Evolutionary conservation across 2,329 filamentous ascomycete species (phyloP).

Genomic region (Aureobasidium sp.): DNA sequence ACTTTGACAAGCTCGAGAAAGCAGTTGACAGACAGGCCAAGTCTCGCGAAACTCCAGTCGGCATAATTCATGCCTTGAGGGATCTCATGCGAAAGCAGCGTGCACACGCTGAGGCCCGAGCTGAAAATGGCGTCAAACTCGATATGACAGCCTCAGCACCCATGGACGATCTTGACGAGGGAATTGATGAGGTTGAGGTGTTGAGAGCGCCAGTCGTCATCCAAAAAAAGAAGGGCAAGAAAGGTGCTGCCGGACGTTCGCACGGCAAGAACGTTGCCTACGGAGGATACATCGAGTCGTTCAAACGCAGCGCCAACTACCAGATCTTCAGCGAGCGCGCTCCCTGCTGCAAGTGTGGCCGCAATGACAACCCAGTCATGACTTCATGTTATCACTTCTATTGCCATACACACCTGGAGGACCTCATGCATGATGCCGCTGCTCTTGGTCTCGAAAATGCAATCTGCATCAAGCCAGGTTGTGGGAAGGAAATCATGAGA

Average conservation of each 20-base stretch:
- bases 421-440: slow-evolving; percentile 20
- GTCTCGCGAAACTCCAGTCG: background rate
- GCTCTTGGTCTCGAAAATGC: slow-evolving; percentile 11
- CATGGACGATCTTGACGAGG: background rate
- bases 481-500: slow-evolving; percentile 16
- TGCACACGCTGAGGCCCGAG: background rate
- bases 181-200: background rate
- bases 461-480: slow-evolving; percentile 22
- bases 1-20: slow-evolving; percentile 34
- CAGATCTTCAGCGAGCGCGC: slow-evolving; percentile 22
- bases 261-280: slow-evolving; percentile 35
- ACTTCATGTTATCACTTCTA: slow-evolving; percentile 49
- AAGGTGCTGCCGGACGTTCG: slow-evolving; percentile 17
- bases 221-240: background rate
- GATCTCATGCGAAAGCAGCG: background rate
- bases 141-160: background rate
- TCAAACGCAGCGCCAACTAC: slow-evolving; percentile 27
- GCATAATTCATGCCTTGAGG: background rate
- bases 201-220: background rate
- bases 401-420: slow-evolving; percentile 41
- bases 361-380: slow-evolving; percentile 33
- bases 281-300: slow-evolving; percentile 29
- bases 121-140: background rate
- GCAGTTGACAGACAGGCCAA: background rate
- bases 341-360: slow-evolving; percentile 36